Conservation (phyloP, 768 basidiomycete genomes). For the Auricularia auricula-judae region DNA sequence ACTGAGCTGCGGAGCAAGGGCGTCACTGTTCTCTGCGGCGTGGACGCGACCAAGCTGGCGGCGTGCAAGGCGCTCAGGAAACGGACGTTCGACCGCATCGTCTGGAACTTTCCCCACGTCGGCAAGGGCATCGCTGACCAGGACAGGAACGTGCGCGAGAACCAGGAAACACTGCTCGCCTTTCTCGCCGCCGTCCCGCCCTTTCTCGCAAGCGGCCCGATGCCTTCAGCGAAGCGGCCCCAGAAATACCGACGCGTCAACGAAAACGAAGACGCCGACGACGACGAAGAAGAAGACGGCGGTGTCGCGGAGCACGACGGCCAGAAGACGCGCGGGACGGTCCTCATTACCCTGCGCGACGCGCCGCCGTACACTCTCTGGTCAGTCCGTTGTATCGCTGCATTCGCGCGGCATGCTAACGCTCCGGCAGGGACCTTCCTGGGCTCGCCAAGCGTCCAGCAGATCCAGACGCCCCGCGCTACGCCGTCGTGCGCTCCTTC, state of each 20-base stretch:
- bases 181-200: constrained; percentile 68
- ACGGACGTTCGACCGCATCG: constrained; percentile 61
- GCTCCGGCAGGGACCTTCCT: constrained; percentile 53
- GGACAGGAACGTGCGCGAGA: constrained; percentile 83
- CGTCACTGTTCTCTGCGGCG: constrained; percentile 60
- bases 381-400: constrained; percentile 28
- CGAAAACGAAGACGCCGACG: constrained; percentile 30
- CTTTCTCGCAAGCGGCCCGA: constrained; percentile 45
- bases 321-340: constrained; percentile 44
- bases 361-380: constrained; percentile 81
- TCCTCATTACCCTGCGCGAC: constrained; percentile 81
- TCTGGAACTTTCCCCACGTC: constrained; percentile 96
- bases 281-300: constrained; percentile 19
- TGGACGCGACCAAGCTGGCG: constrained; percentile 77
- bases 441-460: constrained; percentile 68
- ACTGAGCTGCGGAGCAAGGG: constrained; percentile 42
- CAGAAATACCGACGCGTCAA: constrained; percentile 2
- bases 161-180: constrained; percentile 72
- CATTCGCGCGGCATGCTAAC: not conserved
- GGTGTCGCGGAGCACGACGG: constrained; percentile 2
- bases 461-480: constrained; percentile 50
- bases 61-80: constrained; percentile 46
- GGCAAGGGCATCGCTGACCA: constrained; percentile 91
- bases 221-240: constrained; percentile 27
- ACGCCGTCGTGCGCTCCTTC: constrained; percentile 68